Base-by-base conservation (phyloP, 345 rosid species). In the Barbarea vulgaris region DNA sequence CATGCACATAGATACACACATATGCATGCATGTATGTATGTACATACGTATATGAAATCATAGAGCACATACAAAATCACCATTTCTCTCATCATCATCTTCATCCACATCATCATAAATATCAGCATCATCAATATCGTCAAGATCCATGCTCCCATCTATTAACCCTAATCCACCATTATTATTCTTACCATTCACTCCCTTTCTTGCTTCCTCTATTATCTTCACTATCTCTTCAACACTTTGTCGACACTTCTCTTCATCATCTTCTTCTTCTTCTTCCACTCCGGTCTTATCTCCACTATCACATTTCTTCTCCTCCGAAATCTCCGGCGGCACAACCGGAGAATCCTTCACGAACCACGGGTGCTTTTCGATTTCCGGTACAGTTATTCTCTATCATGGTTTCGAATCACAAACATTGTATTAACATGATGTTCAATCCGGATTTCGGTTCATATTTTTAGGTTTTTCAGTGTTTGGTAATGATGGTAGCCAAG, bases 1-100 rank as follows among this genome's bases (percentile, higher is more conserved):
- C 67, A 46, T 57, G 21, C 28, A 25, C 60, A 5, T 4, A 25
- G 3, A 15, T 39, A 64, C 21, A 53, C 56, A 50, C 41, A 36
- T 11, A 37, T 11, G 27, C 19, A 37, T 12, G 8, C 27, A 69
- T 31, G 24, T 52, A 69, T 31, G 24, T 52, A 61, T 75, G 53
- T 1, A 50, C 10, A 18, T 7, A 76, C 11, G 18, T 15, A 69
- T 30, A 76, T 22, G 74, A 68, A 62, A 60, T 86, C 80, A 88
- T 37, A 93, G 53, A 12, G 89, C 89, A 77, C 91, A 93, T 22
- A 93, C 97, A 77, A 93, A 93, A 67, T 93, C 98, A 11, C 91
- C 98, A 19, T 88, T 86, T 25, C 82, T 78, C 68, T 87, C 97
- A 0, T 77, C 59, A 31, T 85, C 63, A 37, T 85, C 88, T 57